Conservation (phyloP, 345 rosid genomes). For the Kandelia obovata region DNA sequence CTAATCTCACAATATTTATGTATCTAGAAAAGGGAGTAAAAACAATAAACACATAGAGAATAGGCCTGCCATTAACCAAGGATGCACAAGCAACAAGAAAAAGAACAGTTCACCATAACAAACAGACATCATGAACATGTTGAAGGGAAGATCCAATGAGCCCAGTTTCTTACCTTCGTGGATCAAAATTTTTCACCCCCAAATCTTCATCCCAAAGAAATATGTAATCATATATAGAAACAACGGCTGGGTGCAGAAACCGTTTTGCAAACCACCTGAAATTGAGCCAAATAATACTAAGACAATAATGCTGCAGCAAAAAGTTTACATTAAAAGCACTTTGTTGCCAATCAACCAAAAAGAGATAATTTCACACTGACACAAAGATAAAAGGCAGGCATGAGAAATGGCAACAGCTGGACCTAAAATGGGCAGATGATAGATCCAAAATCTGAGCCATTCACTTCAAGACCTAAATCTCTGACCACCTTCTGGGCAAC, state of each 20-base stretch:
- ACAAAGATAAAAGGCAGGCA: neutral
- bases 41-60: neutral
- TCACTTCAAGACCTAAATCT: neutral
- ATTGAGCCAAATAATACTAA: neutral
- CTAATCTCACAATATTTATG: slow-evolving; percentile 63
- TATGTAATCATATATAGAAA: slow-evolving; percentile 73
- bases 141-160: neutral
- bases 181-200: slow-evolving; percentile 77
- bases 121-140: neutral
- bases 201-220: slow-evolving; percentile 99
- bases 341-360: neutral
- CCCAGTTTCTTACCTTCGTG: slow-evolving; percentile 48
- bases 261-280: slow-evolving; percentile 99
- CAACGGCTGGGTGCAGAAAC: slow-evolving; percentile 88
- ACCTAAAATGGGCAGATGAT: neutral
- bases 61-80: slow-evolving; percentile 3
- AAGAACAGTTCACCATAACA: neutral
- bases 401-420: neutral
- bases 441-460: slow-evolving; percentile 8
- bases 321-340: neutral
- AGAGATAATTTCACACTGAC: neutral
- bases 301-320: neutral
- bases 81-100: neutral
- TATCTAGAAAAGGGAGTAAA: slow-evolving; percentile 43
- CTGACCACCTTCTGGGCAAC: slow-evolving; percentile 1